These are phyloP conservation scores for Boletus rex-veris DNA, from an alignment of 768 basidiomycete genomes.

Conservation along the genomic window DNA sequence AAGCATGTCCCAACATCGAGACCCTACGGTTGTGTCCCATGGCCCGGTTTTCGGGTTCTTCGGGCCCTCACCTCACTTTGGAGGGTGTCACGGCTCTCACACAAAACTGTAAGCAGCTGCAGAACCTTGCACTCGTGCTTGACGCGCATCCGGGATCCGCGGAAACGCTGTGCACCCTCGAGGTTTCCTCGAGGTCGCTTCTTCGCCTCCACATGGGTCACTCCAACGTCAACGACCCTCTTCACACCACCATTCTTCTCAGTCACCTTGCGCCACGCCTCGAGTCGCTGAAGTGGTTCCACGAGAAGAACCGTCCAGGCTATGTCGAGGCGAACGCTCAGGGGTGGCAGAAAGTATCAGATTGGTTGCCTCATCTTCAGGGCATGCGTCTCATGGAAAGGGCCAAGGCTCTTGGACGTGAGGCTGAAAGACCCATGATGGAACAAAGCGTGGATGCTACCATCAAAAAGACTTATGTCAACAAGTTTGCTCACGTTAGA, in stretches of 20 bases:
- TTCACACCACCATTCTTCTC: slow-evolving; percentile 66
- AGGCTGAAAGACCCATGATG: slow-evolving; percentile 17
- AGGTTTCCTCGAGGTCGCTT: slow-evolving; percentile 60
- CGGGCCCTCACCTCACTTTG: slow-evolving; percentile 56
- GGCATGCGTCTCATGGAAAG: slow-evolving; percentile 61
- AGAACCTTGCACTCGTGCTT: slow-evolving; percentile 63
- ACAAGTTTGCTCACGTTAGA: slow-evolving; percentile 40
- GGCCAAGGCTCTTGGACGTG: slow-evolving; percentile 34
- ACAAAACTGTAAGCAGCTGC: slow-evolving; percentile 54
- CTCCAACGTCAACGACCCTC: slow-evolving; percentile 67
- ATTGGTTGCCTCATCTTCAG: slow-evolving; percentile 72
- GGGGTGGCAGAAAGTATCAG: slow-evolving; percentile 65
- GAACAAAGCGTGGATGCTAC: slow-evolving; percentile 55
- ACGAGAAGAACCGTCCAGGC: slow-evolving; percentile 71
- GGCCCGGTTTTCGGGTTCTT: slow-evolving; percentile 56
- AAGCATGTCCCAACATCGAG: slow-evolving; percentile 66
- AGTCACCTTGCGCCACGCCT: slow-evolving; percentile 75
- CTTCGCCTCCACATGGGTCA: slow-evolving; percentile 73
- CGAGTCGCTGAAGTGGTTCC: slow-evolving; percentile 71
- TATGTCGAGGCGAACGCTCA: slow-evolving; percentile 63
- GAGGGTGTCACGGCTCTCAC: slow-evolving; percentile 61
- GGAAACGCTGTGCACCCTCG: slow-evolving; percentile 43
- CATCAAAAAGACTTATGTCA: slow-evolving; percentile 36
- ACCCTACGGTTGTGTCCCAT: slow-evolving; percentile 63
- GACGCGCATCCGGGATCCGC: slow-evolving; percentile 49